Evolutionary conservation across 2,329 filamentous ascomycete genomes (phyloP).

Genomic region (Elsinoe batatas): DNA sequence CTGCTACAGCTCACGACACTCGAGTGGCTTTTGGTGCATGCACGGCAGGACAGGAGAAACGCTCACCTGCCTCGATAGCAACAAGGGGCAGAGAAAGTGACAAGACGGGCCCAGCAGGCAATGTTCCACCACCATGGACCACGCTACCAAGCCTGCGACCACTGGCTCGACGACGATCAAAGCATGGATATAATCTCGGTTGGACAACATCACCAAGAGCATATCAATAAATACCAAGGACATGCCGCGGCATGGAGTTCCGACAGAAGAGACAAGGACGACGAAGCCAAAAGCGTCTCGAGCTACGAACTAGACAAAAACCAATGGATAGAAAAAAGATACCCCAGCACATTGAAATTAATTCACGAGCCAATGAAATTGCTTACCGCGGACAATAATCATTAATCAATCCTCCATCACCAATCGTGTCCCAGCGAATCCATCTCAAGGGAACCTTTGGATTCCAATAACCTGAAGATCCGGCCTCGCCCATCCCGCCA

Average conservation of each 20-base stretch:
- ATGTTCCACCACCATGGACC: too few species aligned
- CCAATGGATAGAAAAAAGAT: background rate
- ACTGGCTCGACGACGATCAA: too few species aligned
- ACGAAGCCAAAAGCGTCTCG: background rate
- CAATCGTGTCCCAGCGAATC: too few species aligned
- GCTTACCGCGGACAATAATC: too few species aligned
- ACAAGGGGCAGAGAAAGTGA: too few species aligned
- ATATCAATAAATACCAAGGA: background rate
- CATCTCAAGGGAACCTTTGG: background rate
- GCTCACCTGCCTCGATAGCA: too few species aligned
- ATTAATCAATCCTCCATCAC: too few species aligned
- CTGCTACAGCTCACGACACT: background rate
- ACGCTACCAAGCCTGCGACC: too few species aligned
- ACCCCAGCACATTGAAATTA: conserved; percentile 1
- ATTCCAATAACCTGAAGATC: background rate
- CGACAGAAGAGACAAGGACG: too few species aligned
- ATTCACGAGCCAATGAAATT: background rate
- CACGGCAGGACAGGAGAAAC: too few species aligned
- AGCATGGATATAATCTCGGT: background rate
- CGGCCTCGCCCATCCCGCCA: background rate
- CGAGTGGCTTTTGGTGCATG: background rate
- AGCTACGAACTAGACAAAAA: background rate
- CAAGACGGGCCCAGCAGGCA: too few species aligned
- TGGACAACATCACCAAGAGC: background rate
- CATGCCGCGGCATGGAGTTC: background rate